phyloP scores from a whole-genome alignment of 1,139 yeast genomes.

The Pichia cactophila region DNA sequence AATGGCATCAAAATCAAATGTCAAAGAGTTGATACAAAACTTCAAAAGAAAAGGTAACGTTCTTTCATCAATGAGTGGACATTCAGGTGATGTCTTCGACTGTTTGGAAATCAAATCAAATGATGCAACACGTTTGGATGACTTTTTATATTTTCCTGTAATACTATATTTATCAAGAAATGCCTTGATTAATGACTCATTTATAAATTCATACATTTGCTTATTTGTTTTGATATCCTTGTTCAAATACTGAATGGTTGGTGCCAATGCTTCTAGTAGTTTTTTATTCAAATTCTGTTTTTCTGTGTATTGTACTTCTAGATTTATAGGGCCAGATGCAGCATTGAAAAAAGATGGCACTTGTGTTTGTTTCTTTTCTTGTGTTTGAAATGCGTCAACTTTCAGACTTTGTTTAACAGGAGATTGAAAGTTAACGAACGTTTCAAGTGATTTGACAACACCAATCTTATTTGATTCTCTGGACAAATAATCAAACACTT shows the following conservation, averaged over 20 bases:
- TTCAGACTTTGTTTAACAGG: slow-evolving; percentile 7
- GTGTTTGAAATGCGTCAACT: background rate
- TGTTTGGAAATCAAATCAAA: slow-evolving; percentile 8
- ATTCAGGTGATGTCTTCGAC: slow-evolving; percentile 14
- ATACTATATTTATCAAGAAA: slow-evolving; percentile 13
- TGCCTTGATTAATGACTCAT: slow-evolving; percentile 15
- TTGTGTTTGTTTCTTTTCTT: background rate
- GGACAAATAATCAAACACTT: slow-evolving; percentile 24
- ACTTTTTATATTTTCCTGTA: background rate
- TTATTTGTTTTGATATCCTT: slow-evolving; percentile 15
- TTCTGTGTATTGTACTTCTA: slow-evolving; percentile 14
- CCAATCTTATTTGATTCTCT: slow-evolving; percentile 21
- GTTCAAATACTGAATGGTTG: slow-evolving; percentile 21
- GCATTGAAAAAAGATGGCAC: slow-evolving; percentile 8
- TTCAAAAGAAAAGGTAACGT: slow-evolving; percentile 25
- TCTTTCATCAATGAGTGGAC: slow-evolving; percentile 19
- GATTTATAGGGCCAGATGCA: slow-evolving; percentile 13
- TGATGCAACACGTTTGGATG: background rate
- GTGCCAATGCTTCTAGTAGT: slow-evolving; percentile 16
- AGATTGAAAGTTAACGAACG: slow-evolving; percentile 17
- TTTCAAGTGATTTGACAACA: slow-evolving; percentile 21
- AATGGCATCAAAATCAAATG: slow-evolving; percentile 23
- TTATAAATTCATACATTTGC: slow-evolving; percentile 19
- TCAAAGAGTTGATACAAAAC: slow-evolving; percentile 24
- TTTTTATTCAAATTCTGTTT: slow-evolving; percentile 9